Base-by-base conservation (phyloP, 768 basidiomycete species). In the Amyloporia xantha region DNA sequence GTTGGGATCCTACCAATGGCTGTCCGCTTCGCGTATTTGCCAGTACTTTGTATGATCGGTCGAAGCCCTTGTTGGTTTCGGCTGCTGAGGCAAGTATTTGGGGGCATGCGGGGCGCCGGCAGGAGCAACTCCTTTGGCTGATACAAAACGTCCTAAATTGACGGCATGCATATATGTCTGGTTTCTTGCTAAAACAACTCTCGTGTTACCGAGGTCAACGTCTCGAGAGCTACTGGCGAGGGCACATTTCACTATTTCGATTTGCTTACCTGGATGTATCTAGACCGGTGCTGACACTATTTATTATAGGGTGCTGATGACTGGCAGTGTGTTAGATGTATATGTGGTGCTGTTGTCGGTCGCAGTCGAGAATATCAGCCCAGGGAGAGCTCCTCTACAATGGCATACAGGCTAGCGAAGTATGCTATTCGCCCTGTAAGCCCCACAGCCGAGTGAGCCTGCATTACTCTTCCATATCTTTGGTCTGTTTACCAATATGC, bases 111-210 rank as follows among this genome's bases (percentile, higher is more conserved):
- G 62, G 58, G 54, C 49, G 54, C 51, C 56, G 57, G 62, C 65
- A 65, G 65, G 70, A 64, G 43, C 63, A 54, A 52, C 59, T 68
- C 68, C 69, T 77, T 72, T 75, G 88, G 86, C 86, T 82, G 94
- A 98, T 98, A 94, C 92, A 85, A 87, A 69, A 55, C 77, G 87
- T 90, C 94, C 94, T 63, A 96, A 60, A 95, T 70, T 40, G 70
- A 85, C 37, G 53, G 56, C 43, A 17, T 41, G 28, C 30, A 42
- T 27, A 24, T 39, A 17, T 41, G 56, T 43, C 60, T 54, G 52
- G 64, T 69, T 69, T 61, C 81, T 79, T 76, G 72, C 71, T 74
- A 37, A 78, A 91, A 94, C 91, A 94, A 93, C 91, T 84, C 86
- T 79, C 82, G 69, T 75, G 74, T 72, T 73, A 73, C 59, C 60